Evolutionary conservation across 768 basidiomycete species (phyloP), one percentile per base, ranked within the genome.

Genomic region (Calocybe cyanea): DNA sequence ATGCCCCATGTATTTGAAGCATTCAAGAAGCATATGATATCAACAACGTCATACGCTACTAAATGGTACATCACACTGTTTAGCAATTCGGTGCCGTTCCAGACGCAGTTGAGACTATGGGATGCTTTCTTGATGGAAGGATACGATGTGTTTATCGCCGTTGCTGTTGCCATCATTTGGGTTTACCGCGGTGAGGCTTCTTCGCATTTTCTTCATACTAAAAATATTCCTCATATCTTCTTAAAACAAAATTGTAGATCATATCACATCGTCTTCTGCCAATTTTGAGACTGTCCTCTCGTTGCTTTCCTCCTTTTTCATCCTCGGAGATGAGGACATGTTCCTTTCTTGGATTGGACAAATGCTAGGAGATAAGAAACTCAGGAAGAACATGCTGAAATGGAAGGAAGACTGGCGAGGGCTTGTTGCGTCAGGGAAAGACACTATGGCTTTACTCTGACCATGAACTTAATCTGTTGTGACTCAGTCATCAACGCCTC

Each of bases 31-130:
- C 85, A 97, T 56, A 86, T 80, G 78, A 87, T 99, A 48, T 88
- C 88, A 7, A 93, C 92, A 10, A 94, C 93, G 21, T 82, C 91
- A 15, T 99, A 95, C 67, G 93, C 93, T 20, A 97, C 95, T 1
- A 98, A 98, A 65, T 98, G 96, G 96, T 99, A 97, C 62, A 98
- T 99, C 64, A 98, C 96, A 2, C 72, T 98, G 11, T 99, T 97
- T 59, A 83, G 93, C 40, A 96, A 95, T 60, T 89, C 90, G 0
- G 85, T 99, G 34, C 92, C 95, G 18, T 98, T 95, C 63, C 90
- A 94, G 64, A 92, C 87, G 38, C 93, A 97, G 68, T 68, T 98
- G 20, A 77, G 96, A 50, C 61, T 99, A 23, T 99, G 95, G 95
- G 96, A 99, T 61, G 91, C 80, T 9, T 89, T 96, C 59, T 70